These are phyloP conservation scores for Cryptococcus deneoformans DNA, from an alignment of 1,284 basidiomycete genomes.

Conservation along the genomic window DNA sequence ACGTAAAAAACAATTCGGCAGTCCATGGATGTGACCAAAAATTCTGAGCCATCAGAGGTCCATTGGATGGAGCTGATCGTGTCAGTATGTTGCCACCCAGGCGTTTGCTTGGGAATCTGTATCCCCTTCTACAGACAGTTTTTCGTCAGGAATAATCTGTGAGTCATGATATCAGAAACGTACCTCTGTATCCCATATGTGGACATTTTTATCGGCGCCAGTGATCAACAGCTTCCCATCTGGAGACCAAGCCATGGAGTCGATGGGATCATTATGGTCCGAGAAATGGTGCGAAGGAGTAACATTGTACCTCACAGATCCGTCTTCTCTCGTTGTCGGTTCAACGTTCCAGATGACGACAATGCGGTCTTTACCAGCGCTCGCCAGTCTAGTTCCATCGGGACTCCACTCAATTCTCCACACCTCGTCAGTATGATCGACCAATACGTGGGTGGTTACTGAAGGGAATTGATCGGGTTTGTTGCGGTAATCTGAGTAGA, in stretches of 20 bases:
- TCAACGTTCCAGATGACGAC: slow-evolving; percentile 87
- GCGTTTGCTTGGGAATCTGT: slow-evolving; percentile 12
- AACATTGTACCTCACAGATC: slow-evolving; percentile 18
- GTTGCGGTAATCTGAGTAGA: slow-evolving; percentile 84
- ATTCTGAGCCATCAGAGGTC: slow-evolving; percentile 80
- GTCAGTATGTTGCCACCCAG: slow-evolving; percentile 61
- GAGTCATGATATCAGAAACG: slow-evolving; percentile 16
- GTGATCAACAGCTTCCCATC: slow-evolving; percentile 81
- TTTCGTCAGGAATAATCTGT: background rate
- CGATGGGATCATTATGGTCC: slow-evolving; percentile 75
- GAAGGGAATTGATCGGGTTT: slow-evolving; percentile 77
- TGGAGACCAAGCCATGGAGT: slow-evolving; percentile 83
- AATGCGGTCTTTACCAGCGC: slow-evolving; percentile 78
- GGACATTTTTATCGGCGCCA: slow-evolving; percentile 71
- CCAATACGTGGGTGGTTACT: slow-evolving; percentile 75
- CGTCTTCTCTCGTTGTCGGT: background rate
- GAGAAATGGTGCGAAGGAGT: slow-evolving; percentile 45
- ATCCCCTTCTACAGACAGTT: slow-evolving; percentile 23
- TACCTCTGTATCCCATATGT: slow-evolving; percentile 84
- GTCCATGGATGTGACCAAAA: slow-evolving; percentile 88
- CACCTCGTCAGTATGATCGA: slow-evolving; percentile 87
- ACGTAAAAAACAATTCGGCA: slow-evolving; percentile 83
- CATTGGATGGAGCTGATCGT: slow-evolving; percentile 83
- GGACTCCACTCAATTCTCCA: slow-evolving; percentile 97
- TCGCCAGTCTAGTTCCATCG: slow-evolving; percentile 78